Evolutionary conservation across 192 early-diverging fungal genomes (phyloP), one percentile per base, ranked within the genome.

Genomic region (Ambispora gerdemannii): DNA sequence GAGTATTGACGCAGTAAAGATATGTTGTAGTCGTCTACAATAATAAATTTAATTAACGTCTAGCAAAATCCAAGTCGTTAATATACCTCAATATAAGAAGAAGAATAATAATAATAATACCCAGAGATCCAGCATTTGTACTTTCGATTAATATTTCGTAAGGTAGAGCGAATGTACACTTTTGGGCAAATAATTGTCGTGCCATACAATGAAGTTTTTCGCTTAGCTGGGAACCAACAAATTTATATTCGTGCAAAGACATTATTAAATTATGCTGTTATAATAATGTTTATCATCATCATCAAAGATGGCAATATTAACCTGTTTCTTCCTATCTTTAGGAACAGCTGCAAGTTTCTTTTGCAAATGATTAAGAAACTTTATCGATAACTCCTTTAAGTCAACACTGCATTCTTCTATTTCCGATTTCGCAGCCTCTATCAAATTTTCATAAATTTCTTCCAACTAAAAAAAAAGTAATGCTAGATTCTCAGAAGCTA

Each of bases 111-210:
- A 71, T 53, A 27, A 35, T 66, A 20, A 72, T 76, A 79, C 80
- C 77, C 30, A 74, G 63, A 58, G 50, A 67, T 19, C 43, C 49
- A 3, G 73, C 76, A 62, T 87, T 72, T 0, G 72, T 76, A 33
- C 74, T 75, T 58, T 84, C 83, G 43, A 87, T 76, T 3, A 83
- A 24, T 1, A 83, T 61, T 67, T 87, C 81, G 61, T 78, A 82
- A 19, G 83, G 77, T 15, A 80, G 25, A 19, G 77, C 67, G 15
- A 75, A 67, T 51, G 70, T 27, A 11, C 34, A 53, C 55, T 69
- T 50, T 13, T 66, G 34, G 20, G 72, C 30, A 13, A 80, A 68
- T 59, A 84, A 68, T 6, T 63, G 36, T 20, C 72, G 55, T 15
- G 80, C 78, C 38, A 82, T 50, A 10, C 63, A 34, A 30, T 68